Conservation (phyloP, 2,329 filamentous ascomycete genomes). For the Emericellopsis atlantica region DNA sequence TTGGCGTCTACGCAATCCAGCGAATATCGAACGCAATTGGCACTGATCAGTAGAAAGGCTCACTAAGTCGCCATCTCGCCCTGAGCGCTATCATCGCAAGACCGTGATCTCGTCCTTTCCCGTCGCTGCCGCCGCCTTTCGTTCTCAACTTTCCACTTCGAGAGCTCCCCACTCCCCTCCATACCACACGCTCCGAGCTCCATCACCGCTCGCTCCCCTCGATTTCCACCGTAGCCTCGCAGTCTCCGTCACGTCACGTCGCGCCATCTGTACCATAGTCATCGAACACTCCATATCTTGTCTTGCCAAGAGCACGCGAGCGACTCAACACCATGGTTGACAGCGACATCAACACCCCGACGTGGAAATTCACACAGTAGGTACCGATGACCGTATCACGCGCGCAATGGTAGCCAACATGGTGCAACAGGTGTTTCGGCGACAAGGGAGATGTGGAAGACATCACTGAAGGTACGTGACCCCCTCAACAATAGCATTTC, state of each 20-base stretch:
- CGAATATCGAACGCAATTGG: no score
- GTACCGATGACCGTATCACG: slow-evolving; percentile 20
- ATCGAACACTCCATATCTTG: not conserved
- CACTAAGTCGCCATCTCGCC: no score
- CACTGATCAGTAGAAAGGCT: no score
- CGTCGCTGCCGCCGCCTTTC: not conserved
- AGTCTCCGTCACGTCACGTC: not conserved
- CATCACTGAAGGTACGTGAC: slow-evolving; percentile 78
- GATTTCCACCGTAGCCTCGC: not conserved
- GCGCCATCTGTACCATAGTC: not conserved
- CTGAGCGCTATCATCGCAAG: no score
- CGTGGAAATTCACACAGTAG: slow-evolving; percentile 99
- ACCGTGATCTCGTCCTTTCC: no score
- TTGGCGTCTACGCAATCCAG: no score
- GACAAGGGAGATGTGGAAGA: slow-evolving; percentile 99
- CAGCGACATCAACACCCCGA: slow-evolving; percentile 84
- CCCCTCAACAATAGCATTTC: not conserved
- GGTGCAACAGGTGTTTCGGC: slow-evolving; percentile 72
- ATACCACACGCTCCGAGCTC: not conserved
- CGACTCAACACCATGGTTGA: slow-evolving; percentile 72
- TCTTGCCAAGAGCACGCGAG: slow-evolving; percentile 8
- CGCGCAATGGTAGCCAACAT: slow-evolving; percentile 2
- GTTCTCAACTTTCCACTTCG: not conserved
- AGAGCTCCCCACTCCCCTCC: not conserved
- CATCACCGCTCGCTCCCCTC: not conserved